These are phyloP conservation scores for Beauveria australis DNA, from an alignment of 2,329 filamentous ascomycete genomes.

Conservation along the genomic window DNA sequence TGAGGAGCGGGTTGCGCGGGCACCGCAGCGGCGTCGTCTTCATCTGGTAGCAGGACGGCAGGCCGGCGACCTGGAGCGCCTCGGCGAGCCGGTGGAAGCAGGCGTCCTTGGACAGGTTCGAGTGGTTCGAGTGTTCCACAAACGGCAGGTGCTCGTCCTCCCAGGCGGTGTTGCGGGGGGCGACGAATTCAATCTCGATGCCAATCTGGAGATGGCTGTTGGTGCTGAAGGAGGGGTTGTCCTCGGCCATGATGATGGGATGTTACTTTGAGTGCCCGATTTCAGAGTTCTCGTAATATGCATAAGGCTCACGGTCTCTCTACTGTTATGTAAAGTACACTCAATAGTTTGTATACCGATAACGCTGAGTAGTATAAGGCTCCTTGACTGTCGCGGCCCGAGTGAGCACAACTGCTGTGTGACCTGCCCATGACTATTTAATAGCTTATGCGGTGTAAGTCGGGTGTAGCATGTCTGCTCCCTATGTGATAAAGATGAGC, in stretches of 20 bases:
- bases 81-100: conserved; percentile 2
- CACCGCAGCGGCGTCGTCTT: neutral
- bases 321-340: neutral
- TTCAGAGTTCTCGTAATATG: too few relatives aligned
- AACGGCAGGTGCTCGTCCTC: neutral
- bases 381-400: neutral
- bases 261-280: too few relatives aligned
- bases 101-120: neutral
- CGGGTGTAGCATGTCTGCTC: neutral
- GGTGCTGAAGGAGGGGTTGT: neutral
- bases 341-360: neutral
- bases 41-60: neutral
- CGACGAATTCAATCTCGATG: conserved; percentile 15
- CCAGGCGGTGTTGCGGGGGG: conserved; percentile 2
- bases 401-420: neutral
- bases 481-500: neutral
- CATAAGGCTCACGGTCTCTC: neutral
- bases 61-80: neutral
- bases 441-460: neutral
- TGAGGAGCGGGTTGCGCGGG: neutral
- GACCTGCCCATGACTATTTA: too few relatives aligned
- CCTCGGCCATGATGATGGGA: neutral
- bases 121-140: neutral
- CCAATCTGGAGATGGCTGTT: conserved; percentile 11
- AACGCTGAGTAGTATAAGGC: neutral